Evolutionary conservation across 768 basidiomycete genomes (phyloP).

Genomic region (Cyclocybe aegerita): DNA sequence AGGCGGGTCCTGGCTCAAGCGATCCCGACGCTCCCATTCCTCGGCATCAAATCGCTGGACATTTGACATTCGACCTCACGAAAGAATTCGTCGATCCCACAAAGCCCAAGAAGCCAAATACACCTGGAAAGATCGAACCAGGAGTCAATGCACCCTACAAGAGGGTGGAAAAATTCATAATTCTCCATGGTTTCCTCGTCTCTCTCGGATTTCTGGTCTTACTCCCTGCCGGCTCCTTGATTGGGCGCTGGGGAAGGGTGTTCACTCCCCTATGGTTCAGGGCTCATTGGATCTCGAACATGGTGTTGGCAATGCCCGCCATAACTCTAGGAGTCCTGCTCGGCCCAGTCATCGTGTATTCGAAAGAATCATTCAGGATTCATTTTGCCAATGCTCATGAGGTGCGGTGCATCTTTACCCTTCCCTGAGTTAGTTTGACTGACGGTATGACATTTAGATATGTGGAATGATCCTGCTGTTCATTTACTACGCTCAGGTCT

Average conservation of each 20-base stretch:
- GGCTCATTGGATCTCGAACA: conserved; percentile 51
- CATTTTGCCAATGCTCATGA: conserved; percentile 53
- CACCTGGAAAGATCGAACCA: conserved; percentile 7
- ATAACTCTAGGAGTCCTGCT: conserved; percentile 49
- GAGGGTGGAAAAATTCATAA: conserved; percentile 41
- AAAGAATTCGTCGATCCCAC: conserved; percentile 23
- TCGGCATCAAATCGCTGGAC: conserved; percentile 33
- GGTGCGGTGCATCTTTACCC: conserved; percentile 25
- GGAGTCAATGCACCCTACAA: conserved; percentile 12
- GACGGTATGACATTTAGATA: conserved; percentile 31
- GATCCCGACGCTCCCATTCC: conserved; percentile 15
- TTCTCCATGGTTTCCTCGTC: conserved; percentile 52
- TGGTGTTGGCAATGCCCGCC: conserved; percentile 46
- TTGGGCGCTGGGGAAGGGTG: conserved; percentile 55
- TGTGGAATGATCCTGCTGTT: conserved; percentile 51
- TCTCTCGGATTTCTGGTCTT: conserved; percentile 56
- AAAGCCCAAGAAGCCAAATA: neutral
- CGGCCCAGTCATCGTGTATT: conserved; percentile 44
- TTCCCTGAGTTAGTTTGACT: neutral
- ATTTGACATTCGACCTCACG: conserved; percentile 31
- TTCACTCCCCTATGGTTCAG: conserved; percentile 55
- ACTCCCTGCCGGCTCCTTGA: conserved; percentile 51
- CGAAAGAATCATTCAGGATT: conserved; percentile 31
- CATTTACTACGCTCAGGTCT: conserved; percentile 50
- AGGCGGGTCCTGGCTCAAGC: conserved; percentile 23